Evolutionary conservation across 2,329 filamentous ascomycete genomes (phyloP), one percentile per base, ranked within the genome.

Genomic region (Microthyrium microscopicum): DNA sequence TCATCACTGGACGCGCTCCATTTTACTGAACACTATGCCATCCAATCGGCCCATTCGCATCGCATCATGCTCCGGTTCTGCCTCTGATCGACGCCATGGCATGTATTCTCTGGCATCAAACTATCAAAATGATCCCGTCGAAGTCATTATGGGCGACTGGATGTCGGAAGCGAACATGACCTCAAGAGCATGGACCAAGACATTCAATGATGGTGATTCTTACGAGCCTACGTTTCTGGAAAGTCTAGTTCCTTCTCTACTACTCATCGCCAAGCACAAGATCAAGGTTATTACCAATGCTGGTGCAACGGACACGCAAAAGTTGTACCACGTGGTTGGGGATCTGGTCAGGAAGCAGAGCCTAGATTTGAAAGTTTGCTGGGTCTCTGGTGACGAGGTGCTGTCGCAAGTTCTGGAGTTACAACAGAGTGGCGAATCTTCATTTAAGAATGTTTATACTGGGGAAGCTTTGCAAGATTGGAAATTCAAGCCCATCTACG

Each of bases 81-180:
- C 46, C 5, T 46, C 42, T 5, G 48, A 52, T 31, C 45, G 50
- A 27, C 49, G 49, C 36, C 43, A 47, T 43, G 49, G 48, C 4
- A 51, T 53, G 44, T 36, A 35, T 6, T 29, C 46, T 16, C 40
- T 52, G 9, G 47, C 50, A 5, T 42, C 42, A 4, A 49, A 50
- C 29, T 43, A 44, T 20, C 38, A 40, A 5, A 42, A 44, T 15
- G 49, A 52, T 18, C 46, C 48, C 1, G 43, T 53, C 16, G 47
- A 53, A 36, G 47, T 53, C 11, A 41, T 62, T 29, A 59, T 60
- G 32, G 54, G 55, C 4, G 58, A 62, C 41, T 61, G 58, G 45
- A 60, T 63, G 53, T 57, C 55, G 36, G 60, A 63, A 38, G 57
- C 60, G 40, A 71, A 69, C 45, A 67, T 71, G 54, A 61, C 64